Percentiles rank a stretch among this genome's conserved stretches.
Evolutionary conservation across 805 yeast species (phyloP).

Genomic region (Priceomyces medius): DNA sequence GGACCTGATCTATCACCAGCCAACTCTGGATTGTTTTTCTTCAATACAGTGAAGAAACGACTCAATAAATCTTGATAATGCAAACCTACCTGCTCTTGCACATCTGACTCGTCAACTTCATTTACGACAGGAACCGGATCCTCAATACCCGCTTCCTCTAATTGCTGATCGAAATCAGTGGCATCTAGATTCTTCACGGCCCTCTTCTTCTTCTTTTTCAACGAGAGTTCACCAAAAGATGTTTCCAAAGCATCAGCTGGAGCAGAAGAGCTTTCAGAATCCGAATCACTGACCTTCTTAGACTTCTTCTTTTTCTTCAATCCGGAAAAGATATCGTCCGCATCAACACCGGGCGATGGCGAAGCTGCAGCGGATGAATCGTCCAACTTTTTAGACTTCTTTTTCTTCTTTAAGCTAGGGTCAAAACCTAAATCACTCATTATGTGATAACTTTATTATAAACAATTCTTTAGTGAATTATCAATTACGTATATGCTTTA

Average conservation of each 20-base stretch:
- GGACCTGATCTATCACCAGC: conserved; percentile 95
- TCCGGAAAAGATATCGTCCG: conserved; percentile 67
- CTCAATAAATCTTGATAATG: conserved; percentile 76
- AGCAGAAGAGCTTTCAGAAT: conserved; percentile 19
- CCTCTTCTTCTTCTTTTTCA: conserved; percentile 83
- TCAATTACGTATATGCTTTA: neutral
- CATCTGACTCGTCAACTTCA: conserved; percentile 28
- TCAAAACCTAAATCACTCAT: conserved; percentile 66
- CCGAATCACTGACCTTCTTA: conserved; percentile 36
- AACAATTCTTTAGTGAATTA: neutral
- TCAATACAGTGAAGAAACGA: conserved; percentile 82
- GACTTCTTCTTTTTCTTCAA: conserved; percentile 79
- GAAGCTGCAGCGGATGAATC: conserved; percentile 20
- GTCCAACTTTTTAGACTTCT: conserved; percentile 54
- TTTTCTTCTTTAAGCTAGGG: conserved; percentile 74
- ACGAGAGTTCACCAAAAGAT: conserved; percentile 39
- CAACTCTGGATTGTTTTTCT: conserved; percentile 93
- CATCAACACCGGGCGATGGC: conserved; percentile 33
- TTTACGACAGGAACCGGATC: conserved; percentile 29
- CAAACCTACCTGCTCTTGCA: conserved; percentile 48
- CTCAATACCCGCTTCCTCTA: conserved; percentile 86
- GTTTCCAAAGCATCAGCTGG: conserved; percentile 34
- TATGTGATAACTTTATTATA: conserved; percentile 5
- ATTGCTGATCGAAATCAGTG: conserved; percentile 82
- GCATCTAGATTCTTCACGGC: conserved; percentile 52